A percentile compares a stretch with the other conserved stretches of the same genome.
phyloP scores from a whole-genome alignment of 345 rosid species.

The Sisymbrium irio region DNA sequence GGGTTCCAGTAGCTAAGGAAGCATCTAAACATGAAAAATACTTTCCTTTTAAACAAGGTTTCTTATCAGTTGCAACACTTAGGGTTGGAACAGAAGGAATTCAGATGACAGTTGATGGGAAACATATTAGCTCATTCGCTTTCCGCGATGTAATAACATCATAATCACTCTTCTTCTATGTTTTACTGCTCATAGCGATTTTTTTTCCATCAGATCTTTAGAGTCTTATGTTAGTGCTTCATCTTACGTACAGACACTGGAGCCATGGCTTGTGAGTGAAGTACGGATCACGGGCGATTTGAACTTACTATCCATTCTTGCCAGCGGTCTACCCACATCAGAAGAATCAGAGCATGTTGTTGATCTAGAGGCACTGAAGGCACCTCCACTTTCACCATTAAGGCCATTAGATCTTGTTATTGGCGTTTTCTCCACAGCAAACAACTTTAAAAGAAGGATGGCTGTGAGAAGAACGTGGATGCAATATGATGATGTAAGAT shows the following conservation, averaged over 20 bases:
- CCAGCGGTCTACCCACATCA: constrained; percentile 89
- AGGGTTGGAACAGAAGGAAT: constrained; percentile 91
- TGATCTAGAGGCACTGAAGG: constrained; percentile 60
- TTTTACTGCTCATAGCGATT: neutral
- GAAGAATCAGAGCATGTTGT: constrained; percentile 78
- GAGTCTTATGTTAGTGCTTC: constrained; percentile 12
- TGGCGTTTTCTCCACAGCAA: constrained; percentile 94
- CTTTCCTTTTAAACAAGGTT: constrained; percentile 87
- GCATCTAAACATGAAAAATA: constrained; percentile 50
- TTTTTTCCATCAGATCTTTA: constrained; percentile 17
- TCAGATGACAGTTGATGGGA: constrained; percentile 95
- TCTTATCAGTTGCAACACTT: constrained; percentile 83
- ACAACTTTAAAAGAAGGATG: constrained; percentile 94
- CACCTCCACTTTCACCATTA: constrained; percentile 55
- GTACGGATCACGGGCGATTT: constrained; percentile 80
- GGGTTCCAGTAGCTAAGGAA: constrained; percentile 33
- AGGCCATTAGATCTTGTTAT: constrained; percentile 70
- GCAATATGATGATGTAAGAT: constrained; percentile 78
- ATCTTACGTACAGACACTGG: constrained; percentile 59
- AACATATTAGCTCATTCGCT: constrained; percentile 92
- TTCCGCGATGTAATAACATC: constrained; percentile 75
- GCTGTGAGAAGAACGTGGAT: constrained; percentile 98
- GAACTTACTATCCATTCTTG: constrained; percentile 63
- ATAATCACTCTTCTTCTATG: constrained; percentile 10
- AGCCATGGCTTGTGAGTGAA: constrained; percentile 96